These are phyloP conservation scores for Tetrahymena malaccensis DNA, from an alignment of 73 alveolate genomes.

Conservation along the genomic window DNA sequence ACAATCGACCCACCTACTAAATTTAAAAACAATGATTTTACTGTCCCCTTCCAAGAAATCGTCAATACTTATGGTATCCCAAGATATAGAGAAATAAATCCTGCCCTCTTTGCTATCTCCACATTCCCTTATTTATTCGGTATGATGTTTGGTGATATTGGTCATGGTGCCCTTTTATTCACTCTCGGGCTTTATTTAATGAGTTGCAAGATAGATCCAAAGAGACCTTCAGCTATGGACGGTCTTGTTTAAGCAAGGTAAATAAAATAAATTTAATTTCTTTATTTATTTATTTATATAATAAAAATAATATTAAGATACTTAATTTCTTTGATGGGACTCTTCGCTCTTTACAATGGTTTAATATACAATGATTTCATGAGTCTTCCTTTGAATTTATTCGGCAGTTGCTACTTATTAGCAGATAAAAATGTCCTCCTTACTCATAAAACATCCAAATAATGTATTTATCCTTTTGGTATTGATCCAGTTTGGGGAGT, in stretches of 20 bases:
- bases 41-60: slow-evolving; percentile 76
- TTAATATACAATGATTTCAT: slow-evolving; percentile 85
- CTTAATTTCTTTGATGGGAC: slow-evolving; percentile 74
- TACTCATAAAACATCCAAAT: slow-evolving; percentile 11
- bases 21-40: slow-evolving; percentile 69
- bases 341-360: slow-evolving; percentile 80
- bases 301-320: slow-evolving; percentile 47
- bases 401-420: slow-evolving; percentile 54
- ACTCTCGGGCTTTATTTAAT: slow-evolving; percentile 42
- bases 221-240: slow-evolving; percentile 5
- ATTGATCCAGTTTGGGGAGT: slow-evolving; percentile 86
- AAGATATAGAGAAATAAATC: slow-evolving; percentile 79
- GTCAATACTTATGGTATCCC: slow-evolving; percentile 94
- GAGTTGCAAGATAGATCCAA: not conserved
- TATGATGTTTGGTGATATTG: slow-evolving; percentile 96
- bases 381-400: slow-evolving; percentile 69
- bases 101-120: slow-evolving; percentile 75
- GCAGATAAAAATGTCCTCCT: slow-evolving; percentile 21
- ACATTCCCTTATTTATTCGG: slow-evolving; percentile 92
- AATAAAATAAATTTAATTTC: not conserved
- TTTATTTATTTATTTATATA: not conserved
- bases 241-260: not conserved
- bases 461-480: slow-evolving; percentile 86
- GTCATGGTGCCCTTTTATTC: slow-evolving; percentile 78
- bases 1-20: slow-evolving; percentile 70